These are phyloP conservation scores for Suhomyces maxii DNA, from an alignment of 1,139 yeast species.

Conservation along the genomic window DNA sequence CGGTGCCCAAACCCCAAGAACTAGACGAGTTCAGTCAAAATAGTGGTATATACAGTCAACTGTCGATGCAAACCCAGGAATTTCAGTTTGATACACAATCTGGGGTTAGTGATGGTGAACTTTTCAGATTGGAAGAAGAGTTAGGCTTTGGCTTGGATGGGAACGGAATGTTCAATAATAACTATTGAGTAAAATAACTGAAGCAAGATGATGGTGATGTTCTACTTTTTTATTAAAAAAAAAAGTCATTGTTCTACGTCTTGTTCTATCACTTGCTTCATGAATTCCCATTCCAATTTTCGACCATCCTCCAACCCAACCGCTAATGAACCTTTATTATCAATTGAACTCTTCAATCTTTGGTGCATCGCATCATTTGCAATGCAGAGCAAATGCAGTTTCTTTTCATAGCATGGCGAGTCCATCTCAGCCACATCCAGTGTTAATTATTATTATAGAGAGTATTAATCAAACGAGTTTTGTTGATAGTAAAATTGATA, in stretches of 20 bases:
- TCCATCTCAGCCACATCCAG: neutral
- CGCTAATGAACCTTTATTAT: neutral
- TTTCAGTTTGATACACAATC: constrained; percentile 8
- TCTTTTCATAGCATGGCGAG: neutral
- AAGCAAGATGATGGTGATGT: no score
- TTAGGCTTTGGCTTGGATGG: constrained; percentile 51
- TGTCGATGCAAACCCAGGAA: constrained; percentile 15
- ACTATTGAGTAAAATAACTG: constrained; percentile 1
- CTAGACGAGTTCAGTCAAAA: constrained; percentile 40
- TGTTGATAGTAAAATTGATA: no score
- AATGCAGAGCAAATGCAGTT: neutral
- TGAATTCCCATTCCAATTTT: neutral
- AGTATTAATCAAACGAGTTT: no score
- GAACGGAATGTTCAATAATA: constrained; percentile 24
- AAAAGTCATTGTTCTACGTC: no score
- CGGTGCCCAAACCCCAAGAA: constrained; percentile 51
- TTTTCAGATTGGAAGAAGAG: constrained; percentile 47
- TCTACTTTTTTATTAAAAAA: no score
- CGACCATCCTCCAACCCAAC: neutral
- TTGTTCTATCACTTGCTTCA: neutral
- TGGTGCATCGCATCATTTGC: neutral
- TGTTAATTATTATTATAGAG: neutral
- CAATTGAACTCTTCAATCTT: neutral
- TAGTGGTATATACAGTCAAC: constrained; percentile 4
- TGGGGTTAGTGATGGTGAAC: constrained; percentile 21